phyloP scores from a whole-genome alignment of 345 rosid genomes.

The Eucalyptus pauciflora region DNA sequence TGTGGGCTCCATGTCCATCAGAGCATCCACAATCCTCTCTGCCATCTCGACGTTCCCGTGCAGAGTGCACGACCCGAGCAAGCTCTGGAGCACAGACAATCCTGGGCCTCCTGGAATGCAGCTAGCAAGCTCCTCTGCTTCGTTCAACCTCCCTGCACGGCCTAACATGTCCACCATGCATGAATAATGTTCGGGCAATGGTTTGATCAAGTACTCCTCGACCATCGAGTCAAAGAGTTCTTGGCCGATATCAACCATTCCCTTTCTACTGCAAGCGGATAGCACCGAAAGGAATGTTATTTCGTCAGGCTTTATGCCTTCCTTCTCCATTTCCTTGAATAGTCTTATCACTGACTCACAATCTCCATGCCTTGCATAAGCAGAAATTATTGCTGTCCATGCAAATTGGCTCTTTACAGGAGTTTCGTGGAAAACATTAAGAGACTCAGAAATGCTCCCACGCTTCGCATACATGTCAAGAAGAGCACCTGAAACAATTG shows the following conservation, averaged over 20 bases:
- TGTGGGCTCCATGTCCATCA: slow-evolving; percentile 49
- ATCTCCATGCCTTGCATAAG: slow-evolving; percentile 81
- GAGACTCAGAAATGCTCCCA: slow-evolving; percentile 64
- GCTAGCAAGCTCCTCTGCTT: slow-evolving; percentile 56
- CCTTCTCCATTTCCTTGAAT: slow-evolving; percentile 50
- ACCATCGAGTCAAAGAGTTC: slow-evolving; percentile 46
- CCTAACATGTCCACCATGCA: slow-evolving; percentile 93
- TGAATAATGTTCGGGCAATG: slow-evolving; percentile 68
- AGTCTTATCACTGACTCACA: slow-evolving; percentile 52
- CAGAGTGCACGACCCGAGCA: slow-evolving; percentile 67
- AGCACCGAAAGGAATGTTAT: slow-evolving; percentile 70
- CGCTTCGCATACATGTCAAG: slow-evolving; percentile 96
- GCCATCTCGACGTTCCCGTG: slow-evolving; percentile 71
- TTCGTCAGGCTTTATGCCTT: slow-evolving; percentile 55
- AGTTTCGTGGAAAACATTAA: slow-evolving; percentile 47
- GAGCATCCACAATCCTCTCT: slow-evolving; percentile 41
- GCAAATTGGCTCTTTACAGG: slow-evolving; percentile 41
- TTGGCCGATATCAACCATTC: slow-evolving; percentile 64
- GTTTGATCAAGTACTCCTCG: slow-evolving; percentile 44
- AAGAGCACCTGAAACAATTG: slow-evolving; percentile 63
- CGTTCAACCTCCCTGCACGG: slow-evolving; percentile 61
- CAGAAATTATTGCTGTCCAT: slow-evolving; percentile 90
- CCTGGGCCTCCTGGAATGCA: slow-evolving; percentile 60
- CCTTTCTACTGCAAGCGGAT: slow-evolving; percentile 71
- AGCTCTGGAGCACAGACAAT: slow-evolving; percentile 65